phyloP scores from a whole-genome alignment of 345 rosid species.

The Fremontodendron californicum region DNA sequence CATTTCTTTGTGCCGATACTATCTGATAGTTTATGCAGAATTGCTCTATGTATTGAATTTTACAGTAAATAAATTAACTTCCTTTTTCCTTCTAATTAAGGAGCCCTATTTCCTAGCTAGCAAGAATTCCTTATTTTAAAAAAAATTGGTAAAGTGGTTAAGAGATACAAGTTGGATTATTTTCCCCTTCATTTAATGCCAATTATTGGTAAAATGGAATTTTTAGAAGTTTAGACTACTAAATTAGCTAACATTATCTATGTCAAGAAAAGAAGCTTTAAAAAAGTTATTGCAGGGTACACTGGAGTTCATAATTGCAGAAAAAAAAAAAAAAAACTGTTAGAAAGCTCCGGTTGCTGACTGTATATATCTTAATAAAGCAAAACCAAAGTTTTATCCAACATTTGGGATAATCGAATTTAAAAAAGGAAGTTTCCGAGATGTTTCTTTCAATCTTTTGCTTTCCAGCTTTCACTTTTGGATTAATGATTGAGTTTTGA shows the following conservation, averaged over 20 bases:
- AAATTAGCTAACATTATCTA: too few relatives aligned
- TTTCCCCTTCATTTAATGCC: too few relatives aligned
- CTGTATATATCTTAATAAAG: too few relatives aligned
- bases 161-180: too few relatives aligned
- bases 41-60: neutral
- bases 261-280: too few relatives aligned
- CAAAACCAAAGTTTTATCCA: too few relatives aligned
- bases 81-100: neutral
- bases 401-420: neutral
- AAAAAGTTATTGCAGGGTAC: neutral
- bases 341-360: neutral
- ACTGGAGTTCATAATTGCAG: neutral
- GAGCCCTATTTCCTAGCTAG: neutral
- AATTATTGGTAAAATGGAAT: too few relatives aligned
- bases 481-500: neutral
- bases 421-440: neutral
- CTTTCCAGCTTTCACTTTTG: neutral
- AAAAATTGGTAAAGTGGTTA: too few relatives aligned
- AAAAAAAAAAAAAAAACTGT: neutral
- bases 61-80: neutral
- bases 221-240: too few relatives aligned
- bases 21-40: neutral
- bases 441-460: neutral
- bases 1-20: neutral
- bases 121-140: neutral